A percentile compares a stretch with the other conserved stretches of the same genome.
phyloP scores from a whole-genome alignment of 2,329 filamentous ascomycete species.

The Trichoderma sp. region DNA sequence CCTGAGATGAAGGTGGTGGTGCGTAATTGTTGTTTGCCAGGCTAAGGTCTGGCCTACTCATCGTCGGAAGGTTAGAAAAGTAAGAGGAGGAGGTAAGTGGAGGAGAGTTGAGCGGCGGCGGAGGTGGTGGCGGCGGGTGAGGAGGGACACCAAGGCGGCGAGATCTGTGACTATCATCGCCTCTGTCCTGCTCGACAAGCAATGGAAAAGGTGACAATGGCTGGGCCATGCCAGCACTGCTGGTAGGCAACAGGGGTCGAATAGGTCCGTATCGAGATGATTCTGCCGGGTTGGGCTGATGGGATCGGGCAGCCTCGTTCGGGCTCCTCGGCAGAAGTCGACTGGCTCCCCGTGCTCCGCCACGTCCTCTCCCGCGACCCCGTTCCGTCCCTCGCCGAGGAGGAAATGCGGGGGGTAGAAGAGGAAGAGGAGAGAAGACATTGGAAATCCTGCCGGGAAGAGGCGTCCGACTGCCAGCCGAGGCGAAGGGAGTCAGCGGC shows the following conservation, averaged over 20 bases:
- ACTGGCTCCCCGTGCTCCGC: conserved; percentile 9
- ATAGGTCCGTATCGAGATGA: neutral
- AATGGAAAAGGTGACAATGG: neutral
- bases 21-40: neutral
- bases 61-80: neutral
- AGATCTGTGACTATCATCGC: neutral
- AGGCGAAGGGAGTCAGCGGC: conserved; percentile 22
- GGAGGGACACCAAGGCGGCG: neutral
- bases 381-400: conserved; percentile 12
- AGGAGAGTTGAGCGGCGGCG: neutral
- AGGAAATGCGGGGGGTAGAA: conserved; percentile 20
- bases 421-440: conserved; percentile 19
- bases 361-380: conserved; percentile 16
- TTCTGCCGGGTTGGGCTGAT: conserved; percentile 1
- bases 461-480: conserved; percentile 19
- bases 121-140: conserved; percentile 11
- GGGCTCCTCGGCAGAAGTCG: conserved; percentile 17
- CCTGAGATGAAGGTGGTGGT: neutral
- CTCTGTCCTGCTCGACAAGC: neutral
- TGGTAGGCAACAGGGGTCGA: neutral
- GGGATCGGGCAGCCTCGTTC: conserved; percentile 18
- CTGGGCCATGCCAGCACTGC: neutral
- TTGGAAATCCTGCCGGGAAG: conserved; percentile 19
- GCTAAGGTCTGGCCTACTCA: neutral
- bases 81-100: neutral